Evolutionary conservation across 2,329 filamentous ascomycete genomes (phyloP), one percentile per base, ranked within the genome.

Genomic region (Phaeoacremonium minimum): DNA sequence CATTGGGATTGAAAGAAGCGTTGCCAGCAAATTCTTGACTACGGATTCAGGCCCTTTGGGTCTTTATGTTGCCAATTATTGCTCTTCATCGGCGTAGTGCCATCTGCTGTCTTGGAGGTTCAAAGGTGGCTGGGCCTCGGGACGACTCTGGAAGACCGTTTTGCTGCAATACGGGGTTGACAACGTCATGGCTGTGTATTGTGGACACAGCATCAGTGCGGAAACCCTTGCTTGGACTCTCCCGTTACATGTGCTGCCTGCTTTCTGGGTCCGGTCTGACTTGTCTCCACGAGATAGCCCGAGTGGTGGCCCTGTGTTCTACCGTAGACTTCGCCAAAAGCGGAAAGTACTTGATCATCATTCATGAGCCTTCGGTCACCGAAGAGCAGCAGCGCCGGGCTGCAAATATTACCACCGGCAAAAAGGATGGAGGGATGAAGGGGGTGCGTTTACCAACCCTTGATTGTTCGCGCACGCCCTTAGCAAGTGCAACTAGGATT

Each of bases 341-440:
- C 51, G 57, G 60, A 51, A 61, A 55, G 48, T 47, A 55, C 46
- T 52, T 53, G 56, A 53, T 53, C 51, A 57, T 60, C 50, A 46
- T 43, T 52, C 53, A 58, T 53, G 51, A 55, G 49, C 44, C 53
- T 65, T 68, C 65, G 65, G 66, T 65, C 50, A 63, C 66, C 66
- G 66, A 67, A 51, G 48, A 43, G 46, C 48, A 52, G 49, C 50
- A 55, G 51, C 48, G 44, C 60, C 63, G 61, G 63, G 57, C n/a
- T n/a, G n/a, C 58, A 45, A 47, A 46, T 49, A 48, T 48, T 47
- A 38, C 44, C 45, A 48, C 46, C 49, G 51, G 48, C 46, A 50
- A 51, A 48, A 51, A 45, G 52, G 53, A 43, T 40, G 44, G 40
- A 39, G 51, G 38, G 48, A 44, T 52, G 45, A 40, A 46, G 43